Base-by-base conservation (phyloP, 768 basidiomycete genomes). In the Collybiopsis luxurians region DNA sequence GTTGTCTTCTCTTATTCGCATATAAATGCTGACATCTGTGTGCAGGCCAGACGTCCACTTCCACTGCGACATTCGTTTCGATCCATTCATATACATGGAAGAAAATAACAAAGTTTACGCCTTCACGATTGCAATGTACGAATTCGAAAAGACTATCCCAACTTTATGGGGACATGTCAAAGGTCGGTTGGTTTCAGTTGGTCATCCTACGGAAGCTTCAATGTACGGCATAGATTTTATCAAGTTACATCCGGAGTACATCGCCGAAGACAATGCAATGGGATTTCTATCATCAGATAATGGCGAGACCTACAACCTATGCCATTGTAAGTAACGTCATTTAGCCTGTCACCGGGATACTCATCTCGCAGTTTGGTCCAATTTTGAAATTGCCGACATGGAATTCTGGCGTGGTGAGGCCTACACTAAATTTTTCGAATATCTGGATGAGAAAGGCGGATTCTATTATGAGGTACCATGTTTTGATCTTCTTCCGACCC, bases 11-110 rank as follows among this genome's bases (percentile, higher is more conserved):
- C 21, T 52, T n/a, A 52, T 57, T 19, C 56, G 66, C 11, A 64
- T 40, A 23, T 2, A 4, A 7, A 10, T 9, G 13, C 74, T 71
- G 58, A 70, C 24, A 62, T 66, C 0, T 63, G 67, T 72, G 65
- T 59, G 66, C 44, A 58, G 85, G 60, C 90, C 90, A 0, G 79
- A 83, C 49, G 83, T 92, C 48, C 83, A 87, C 62, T 89, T 85
- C 72, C 86, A 83, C 69, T 94, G 92, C 66, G 84, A 92, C 60
- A 67, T 88, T 39, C 61, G 78, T 57, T 78, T 75, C 56, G 84
- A 86, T 64, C 92, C 92, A 0, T 92, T 94, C 78, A 56, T 82
- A 3, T 81, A 78, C 64, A 90, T 94, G 89, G 75, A 86, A 64
- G 80, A 88, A 24, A 71, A 89, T 60, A 74, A 85, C 58, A 89